These are phyloP conservation scores for Lentinula sp. DNA, from an alignment of 768 basidiomycete genomes.

Conservation along the genomic window DNA sequence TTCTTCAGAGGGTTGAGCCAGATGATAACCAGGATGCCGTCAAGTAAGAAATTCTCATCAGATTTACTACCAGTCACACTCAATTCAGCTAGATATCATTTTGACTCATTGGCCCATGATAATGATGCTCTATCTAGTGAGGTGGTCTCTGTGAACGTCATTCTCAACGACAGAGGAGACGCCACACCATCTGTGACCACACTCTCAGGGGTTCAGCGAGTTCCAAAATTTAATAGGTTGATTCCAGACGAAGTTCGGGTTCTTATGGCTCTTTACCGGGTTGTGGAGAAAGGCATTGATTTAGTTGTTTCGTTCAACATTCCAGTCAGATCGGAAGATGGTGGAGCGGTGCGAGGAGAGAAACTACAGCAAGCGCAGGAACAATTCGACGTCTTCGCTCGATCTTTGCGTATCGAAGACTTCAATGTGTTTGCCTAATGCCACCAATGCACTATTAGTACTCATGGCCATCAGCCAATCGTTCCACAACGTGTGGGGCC, in stretches of 20 bases:
- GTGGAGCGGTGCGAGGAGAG: slow-evolving; percentile 34
- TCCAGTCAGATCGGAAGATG: slow-evolving; percentile 47
- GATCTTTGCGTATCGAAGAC: slow-evolving; percentile 60
- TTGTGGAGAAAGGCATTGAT: slow-evolving; percentile 67
- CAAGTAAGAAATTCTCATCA: slow-evolving; percentile 35
- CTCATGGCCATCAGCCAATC: not conserved
- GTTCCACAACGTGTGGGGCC: not conserved
- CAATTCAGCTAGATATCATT: slow-evolving; percentile 72
- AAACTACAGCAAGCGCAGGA: slow-evolving; percentile 27
- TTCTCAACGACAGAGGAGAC: slow-evolving; percentile 37
- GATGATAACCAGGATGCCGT: slow-evolving; percentile 53
- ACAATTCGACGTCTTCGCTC: slow-evolving; percentile 50
- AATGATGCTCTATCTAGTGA: slow-evolving; percentile 58
- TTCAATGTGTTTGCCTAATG: slow-evolving; percentile 62
- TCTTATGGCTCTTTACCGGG: slow-evolving; percentile 75
- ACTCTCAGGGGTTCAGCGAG: slow-evolving; percentile 63
- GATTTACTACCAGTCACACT: slow-evolving; percentile 4
- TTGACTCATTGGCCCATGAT: slow-evolving; percentile 86
- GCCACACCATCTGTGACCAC: slow-evolving; percentile 53
- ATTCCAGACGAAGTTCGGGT: slow-evolving; percentile 66
- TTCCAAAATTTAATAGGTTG: slow-evolving; percentile 70
- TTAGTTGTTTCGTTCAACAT: slow-evolving; percentile 82
- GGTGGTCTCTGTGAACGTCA: slow-evolving; percentile 34
- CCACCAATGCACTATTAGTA: not conserved
- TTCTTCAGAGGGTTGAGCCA: slow-evolving; percentile 68